Evolutionary conservation across 169 alveolate genomes (phyloP).

Genomic region (Cryptosporidium ubiquitum): DNA sequence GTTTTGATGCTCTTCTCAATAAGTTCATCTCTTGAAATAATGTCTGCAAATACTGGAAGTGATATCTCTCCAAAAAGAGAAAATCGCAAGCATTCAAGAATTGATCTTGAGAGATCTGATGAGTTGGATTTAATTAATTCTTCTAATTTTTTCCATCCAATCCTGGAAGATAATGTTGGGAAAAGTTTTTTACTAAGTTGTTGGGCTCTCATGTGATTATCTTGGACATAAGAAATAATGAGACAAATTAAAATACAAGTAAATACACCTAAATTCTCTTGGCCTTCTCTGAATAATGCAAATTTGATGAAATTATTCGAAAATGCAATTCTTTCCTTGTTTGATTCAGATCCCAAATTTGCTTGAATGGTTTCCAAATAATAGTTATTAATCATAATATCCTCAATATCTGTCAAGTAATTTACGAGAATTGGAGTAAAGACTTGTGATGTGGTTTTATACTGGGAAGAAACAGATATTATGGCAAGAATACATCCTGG

Average conservation of each 20-base stretch:
- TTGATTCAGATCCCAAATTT: not conserved
- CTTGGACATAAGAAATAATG: slow-evolving; percentile 11
- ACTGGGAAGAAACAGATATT: slow-evolving; percentile 23
- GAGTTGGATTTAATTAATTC: slow-evolving; percentile 21
- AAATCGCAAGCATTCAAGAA: slow-evolving; percentile 62
- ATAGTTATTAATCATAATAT: slow-evolving; percentile 28
- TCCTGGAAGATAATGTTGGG: not conserved
- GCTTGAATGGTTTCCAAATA: slow-evolving; percentile 12
- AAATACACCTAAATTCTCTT: not conserved
- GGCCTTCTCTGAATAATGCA: not conserved
- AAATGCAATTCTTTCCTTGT: not conserved
- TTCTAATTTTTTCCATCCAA: slow-evolving; percentile 38
- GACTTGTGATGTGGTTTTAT: slow-evolving; percentile 9
- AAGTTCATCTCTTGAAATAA: slow-evolving; percentile 50
- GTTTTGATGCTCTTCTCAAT: slow-evolving; percentile 12
- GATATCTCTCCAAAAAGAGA: slow-evolving; percentile 28
- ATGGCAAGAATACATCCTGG: slow-evolving; percentile 51
- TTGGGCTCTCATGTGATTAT: slow-evolving; percentile 7
- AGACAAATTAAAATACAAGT: slow-evolving; percentile 7
- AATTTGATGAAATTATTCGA: slow-evolving; percentile 18
- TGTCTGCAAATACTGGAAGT: slow-evolving; percentile 13
- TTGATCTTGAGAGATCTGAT: slow-evolving; percentile 23
- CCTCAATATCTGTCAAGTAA: slow-evolving; percentile 37
- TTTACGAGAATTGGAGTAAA: slow-evolving; percentile 33
- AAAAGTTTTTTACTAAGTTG: slow-evolving; percentile 16